phyloP scores from a whole-genome alignment of 768 basidiomycete genomes.

The Collybia nuda region DNA sequence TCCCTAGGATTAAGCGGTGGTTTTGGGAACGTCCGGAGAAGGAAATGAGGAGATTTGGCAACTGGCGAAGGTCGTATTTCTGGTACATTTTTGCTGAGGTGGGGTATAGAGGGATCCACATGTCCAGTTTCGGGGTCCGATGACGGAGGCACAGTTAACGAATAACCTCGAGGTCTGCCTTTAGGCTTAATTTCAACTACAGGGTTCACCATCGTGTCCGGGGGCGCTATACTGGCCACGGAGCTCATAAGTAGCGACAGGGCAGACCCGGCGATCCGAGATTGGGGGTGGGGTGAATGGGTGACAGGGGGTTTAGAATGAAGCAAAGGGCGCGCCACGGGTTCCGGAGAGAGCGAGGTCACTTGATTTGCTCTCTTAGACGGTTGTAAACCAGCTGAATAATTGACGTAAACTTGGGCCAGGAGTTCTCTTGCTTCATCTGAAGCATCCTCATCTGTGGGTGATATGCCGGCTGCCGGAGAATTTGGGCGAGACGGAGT shows the following conservation, averaged over 20 bases:
- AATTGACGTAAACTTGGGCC: slow-evolving; percentile 12
- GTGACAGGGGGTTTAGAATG: slow-evolving; percentile 1
- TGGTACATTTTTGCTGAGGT: background rate
- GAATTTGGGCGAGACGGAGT: slow-evolving; percentile 22
- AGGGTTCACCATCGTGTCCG: slow-evolving; percentile 1
- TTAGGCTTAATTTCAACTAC: background rate
- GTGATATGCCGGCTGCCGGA: slow-evolving; percentile 17
- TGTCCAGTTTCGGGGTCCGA: background rate
- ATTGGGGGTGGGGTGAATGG: background rate
- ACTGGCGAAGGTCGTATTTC: slow-evolving; percentile 5
- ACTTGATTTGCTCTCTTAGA: background rate
- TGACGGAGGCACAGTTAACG: slow-evolving; percentile 10
- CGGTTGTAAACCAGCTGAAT: background rate
- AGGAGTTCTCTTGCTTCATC: slow-evolving; percentile 18
- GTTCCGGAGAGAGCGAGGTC: slow-evolving; percentile 1
- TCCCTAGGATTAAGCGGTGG: slow-evolving; percentile 61
- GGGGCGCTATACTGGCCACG: slow-evolving; percentile 10
- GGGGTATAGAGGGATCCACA: background rate
- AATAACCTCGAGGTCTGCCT: slow-evolving; percentile 14
- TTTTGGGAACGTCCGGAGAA: slow-evolving; percentile 35
- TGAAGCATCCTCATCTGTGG: slow-evolving; percentile 15
- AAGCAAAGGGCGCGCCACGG: background rate
- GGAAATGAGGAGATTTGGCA: slow-evolving; percentile 23
- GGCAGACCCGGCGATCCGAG: slow-evolving; percentile 19
- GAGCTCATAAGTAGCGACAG: slow-evolving; percentile 26